Conservation (phyloP, 2,329 filamentous ascomycete species). For the Epichloe sylvatica region DNA sequence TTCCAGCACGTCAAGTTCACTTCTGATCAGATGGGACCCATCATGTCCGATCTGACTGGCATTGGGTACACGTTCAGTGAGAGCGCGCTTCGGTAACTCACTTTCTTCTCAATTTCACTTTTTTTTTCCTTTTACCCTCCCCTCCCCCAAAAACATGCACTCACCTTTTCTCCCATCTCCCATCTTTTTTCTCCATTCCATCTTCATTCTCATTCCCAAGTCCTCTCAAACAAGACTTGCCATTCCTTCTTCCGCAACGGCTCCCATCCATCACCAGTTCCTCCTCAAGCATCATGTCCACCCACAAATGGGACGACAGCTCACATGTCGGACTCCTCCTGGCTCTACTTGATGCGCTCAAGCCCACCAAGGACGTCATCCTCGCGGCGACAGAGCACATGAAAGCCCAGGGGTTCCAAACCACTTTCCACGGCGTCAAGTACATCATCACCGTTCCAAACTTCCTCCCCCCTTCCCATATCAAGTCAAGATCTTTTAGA, state of each 20-base stretch:
- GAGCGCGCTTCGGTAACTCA: slow-evolving; percentile 26
- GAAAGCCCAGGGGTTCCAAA: slow-evolving; percentile 22
- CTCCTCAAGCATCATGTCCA: not conserved
- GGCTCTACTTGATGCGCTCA: slow-evolving; percentile 21
- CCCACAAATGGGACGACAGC: slow-evolving; percentile 18
- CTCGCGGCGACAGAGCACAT: slow-evolving; percentile 19
- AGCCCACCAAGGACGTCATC: slow-evolving; percentile 21
- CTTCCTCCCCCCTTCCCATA: too few species aligned
- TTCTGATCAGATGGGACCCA: slow-evolving; percentile 18
- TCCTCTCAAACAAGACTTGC: not conserved
- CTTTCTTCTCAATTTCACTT: not conserved
- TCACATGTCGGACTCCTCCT: slow-evolving; percentile 27
- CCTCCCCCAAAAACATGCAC: not conserved
- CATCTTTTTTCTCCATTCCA: not conserved
- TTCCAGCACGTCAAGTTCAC: slow-evolving; percentile 23
- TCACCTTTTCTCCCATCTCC: not conserved
- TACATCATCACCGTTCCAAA: slow-evolving; percentile 12
- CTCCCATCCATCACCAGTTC: not conserved
- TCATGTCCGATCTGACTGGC: slow-evolving; percentile 23
- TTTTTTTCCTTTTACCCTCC: too few species aligned
- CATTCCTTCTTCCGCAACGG: not conserved
- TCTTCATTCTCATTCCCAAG: not conserved
- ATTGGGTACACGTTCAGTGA: slow-evolving; percentile 28
- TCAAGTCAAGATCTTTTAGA: not conserved
- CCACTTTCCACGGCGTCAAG: slow-evolving; percentile 27